Conservation (phyloP, 1,284 basidiomycete species). For the Papiliotrema fonsecae region DNA sequence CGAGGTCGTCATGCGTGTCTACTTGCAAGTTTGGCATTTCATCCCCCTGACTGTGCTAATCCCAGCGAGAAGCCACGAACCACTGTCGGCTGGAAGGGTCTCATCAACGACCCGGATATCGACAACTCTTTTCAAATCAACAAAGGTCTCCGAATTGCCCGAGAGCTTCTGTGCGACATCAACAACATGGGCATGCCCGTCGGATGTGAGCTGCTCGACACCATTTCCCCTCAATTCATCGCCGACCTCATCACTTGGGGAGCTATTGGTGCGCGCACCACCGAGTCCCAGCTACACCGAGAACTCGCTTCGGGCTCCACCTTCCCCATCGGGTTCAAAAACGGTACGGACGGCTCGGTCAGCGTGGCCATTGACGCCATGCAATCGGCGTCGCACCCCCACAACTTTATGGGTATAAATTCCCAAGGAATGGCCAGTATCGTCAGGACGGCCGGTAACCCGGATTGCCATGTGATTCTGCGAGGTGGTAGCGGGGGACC, state of each 20-base stretch:
- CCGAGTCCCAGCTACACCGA: conserved; percentile 94
- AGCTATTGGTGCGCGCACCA: conserved; percentile 92
- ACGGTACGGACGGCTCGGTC: conserved; percentile 91
- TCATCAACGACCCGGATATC: conserved; percentile 68
- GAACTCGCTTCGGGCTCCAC: conserved; percentile 48
- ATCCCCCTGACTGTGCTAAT: no score
- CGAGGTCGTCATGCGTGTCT: conserved; percentile 90
- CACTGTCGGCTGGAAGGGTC: conserved; percentile 92
- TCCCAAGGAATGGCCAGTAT: conserved; percentile 89
- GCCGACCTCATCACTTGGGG: conserved; percentile 96
- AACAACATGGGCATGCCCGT: conserved; percentile 78
- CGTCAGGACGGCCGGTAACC: conserved; percentile 88
- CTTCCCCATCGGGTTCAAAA: conserved; percentile 78
- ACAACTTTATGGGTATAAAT: conserved; percentile 98
- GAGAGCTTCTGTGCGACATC: conserved; percentile 80
- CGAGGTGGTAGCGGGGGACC: conserved; percentile 84
- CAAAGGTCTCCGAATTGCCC: conserved; percentile 87
- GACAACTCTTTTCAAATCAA: conserved; percentile 67
- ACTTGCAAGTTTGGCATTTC: conserved; percentile 56
- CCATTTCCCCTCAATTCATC: conserved; percentile 77
- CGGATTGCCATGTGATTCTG: conserved; percentile 88
- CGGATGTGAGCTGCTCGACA: conserved; percentile 75
- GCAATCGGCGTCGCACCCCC: conserved; percentile 83
- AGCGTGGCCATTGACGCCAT: conserved; percentile 87
- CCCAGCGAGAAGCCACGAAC: conserved; percentile 53